Base-by-base conservation (phyloP, 2,329 filamentous ascomycete species). In the Daldinia eschscholtzii region DNA sequence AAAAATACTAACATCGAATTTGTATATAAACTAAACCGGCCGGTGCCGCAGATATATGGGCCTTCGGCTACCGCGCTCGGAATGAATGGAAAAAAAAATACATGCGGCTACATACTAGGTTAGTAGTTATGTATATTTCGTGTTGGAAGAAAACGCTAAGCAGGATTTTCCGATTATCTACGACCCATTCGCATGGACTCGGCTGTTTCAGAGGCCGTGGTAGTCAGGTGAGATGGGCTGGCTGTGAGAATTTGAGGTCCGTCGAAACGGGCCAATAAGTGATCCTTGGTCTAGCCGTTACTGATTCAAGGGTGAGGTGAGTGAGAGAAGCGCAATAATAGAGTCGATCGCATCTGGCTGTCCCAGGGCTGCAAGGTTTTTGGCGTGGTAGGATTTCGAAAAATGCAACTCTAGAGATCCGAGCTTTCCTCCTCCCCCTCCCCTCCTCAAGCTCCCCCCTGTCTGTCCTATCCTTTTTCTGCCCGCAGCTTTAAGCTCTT, bases 391-490 rank as follows among this genome's bases (percentile, higher is more conserved):
- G 69, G 69, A 64, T 71, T 69, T 44, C n/a, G 44, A 59, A 55
- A 64, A 66, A 68, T 71, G 66, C 44, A 57, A 71, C 69, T 20
- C 63, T 67, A 33, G 60, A 60, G 60, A 66, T 68, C 69, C 69
- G 44, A 66, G 68, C 65, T 70, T 60, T 28, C 46, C 26, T 23
- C 50, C 46, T 37, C 61, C 33, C 33, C 46, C 37, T 57, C 33
- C 33, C 52, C 39, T 35, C 46, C 26, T 26, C 15, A 50, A 50
- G 46, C 56, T 48, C 44, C 61, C 44, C 66, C 52, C 33, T 41
- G 44, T 39, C 41, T 10, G 18, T 42, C 41, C 20, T 46, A 23
- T 23, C 20, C 20, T 26, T 46, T 20, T 35, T 39, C 15, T 26
- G 52, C 20, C 39, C 57, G 63, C 28, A 33, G 63, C 56, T 42